Base-by-base conservation (phyloP, 2,329 filamentous ascomycete genomes). In the Xylaria arbuscula region DNA sequence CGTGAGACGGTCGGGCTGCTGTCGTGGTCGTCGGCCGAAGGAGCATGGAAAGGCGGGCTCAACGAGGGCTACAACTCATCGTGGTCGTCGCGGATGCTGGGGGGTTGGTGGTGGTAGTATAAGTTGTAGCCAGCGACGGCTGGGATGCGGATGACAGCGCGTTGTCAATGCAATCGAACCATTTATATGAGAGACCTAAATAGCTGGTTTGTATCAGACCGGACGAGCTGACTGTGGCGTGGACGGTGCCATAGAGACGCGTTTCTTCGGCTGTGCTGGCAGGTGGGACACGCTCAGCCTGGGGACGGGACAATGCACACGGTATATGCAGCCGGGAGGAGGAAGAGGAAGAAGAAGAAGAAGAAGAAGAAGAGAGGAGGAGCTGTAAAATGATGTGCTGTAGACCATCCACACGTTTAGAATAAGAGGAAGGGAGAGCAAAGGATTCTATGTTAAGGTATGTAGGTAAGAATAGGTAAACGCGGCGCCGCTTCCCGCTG, bases 1-100 rank as follows among this genome's bases (percentile, higher is more conserved):
- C 13, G 40, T 34, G 42, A 53, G 22, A 36, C 38, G 50, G 56
- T 47, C 53, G 53, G 62, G 72, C 15, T 19, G 19, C n/a, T 32
- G 34, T 24, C 24, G 11, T 47, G 42, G 59, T 56, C 56, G 60
- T 63, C 53, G 60, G 63, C 50, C 58, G 32, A 57, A 19, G 45
- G 55, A 53, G 55, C 60, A 63, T 55, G 62, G 50, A 60, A 58
- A 32, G 48, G 59, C 68, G 48, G n/a, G 36, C 55, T 70, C 55
- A 68, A 54, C 65, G 24, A 58, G 32, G n/a, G 34, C 24, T 28
- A n/a, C 40, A 62, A 40, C 51, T 62, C 66, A 65, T 68, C n/a
- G 34, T 53, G 57, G 47, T 53, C 19, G 28, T 22, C 24, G 47
- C 32, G 6, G 24, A n/a, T 19, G 3, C 10, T 42, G 22, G 6